Base-by-base conservation (phyloP, 768 basidiomycete genomes). In the Amylocystis lapponica region DNA sequence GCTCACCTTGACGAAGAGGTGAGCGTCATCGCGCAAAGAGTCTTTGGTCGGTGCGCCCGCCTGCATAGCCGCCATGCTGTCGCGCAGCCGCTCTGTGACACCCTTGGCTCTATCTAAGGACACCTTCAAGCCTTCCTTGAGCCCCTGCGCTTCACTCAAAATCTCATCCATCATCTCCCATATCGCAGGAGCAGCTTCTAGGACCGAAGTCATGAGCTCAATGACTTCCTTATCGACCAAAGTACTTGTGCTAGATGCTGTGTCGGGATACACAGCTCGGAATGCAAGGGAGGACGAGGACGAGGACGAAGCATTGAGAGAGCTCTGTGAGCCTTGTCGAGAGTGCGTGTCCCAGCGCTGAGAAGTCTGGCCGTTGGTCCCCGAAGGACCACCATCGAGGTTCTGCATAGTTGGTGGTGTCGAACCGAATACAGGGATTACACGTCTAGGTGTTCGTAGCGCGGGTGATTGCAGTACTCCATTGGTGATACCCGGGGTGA, bases 81-180 rank as follows among this genome's bases (percentile, higher is more conserved):
- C 72, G 4, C 76, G 69, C 41, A 96, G 64, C 34, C 74, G 74
- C 39, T 68, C 66, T 1, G 91, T 92, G 5, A 81, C 70, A 19
- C 66, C 66, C 54, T 83, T 75, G 13, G 89, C 89, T 35, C 64
- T 71, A 22, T 72, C 69, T 8, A 94, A 67, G 22, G 66, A 70
- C 23, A 77, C 79, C 40, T 65, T 66, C 44, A 81, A 62, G 34
- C 78, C 73, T 31, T 59, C 60, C 22, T 64, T 64, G 35, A 69
- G 67, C n/a, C 67, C 59, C 25, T 77, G 72, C 22, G 65, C 65
- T 41, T 76, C 72, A 14, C 63, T 62, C 41, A 88, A 62, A 48
- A 85, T 70, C 43, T 83, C 81, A 50, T 83, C 81, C 58, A 92
- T 78, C 69, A 84, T 75, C 45, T 80, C 71, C 88, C 92, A 97